These are phyloP conservation scores for Venustampulla echinocandica DNA, from an alignment of 495 filamentous ascomycete genomes.

Conservation along the genomic window DNA sequence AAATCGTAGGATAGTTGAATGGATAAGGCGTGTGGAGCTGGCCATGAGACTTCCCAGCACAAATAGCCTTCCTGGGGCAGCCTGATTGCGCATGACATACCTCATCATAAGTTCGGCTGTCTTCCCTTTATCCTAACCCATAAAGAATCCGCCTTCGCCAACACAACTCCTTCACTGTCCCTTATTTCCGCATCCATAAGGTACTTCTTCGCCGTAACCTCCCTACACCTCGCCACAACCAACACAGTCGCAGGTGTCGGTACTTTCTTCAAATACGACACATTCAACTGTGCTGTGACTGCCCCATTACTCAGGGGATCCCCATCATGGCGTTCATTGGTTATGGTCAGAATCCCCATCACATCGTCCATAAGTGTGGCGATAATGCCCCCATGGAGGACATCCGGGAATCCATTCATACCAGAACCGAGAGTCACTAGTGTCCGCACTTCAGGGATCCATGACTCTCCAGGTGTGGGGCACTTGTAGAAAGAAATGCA, in stretches of 20 bases:
- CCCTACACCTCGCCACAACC: slow-evolving; percentile 34
- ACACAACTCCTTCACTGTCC: slow-evolving; percentile 29
- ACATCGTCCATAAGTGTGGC: slow-evolving; percentile 51
- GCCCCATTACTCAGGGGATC: slow-evolving; percentile 10
- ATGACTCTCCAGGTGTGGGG: slow-evolving; percentile 16
- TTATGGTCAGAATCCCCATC: slow-evolving; percentile 40
- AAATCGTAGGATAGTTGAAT: too few relatives aligned
- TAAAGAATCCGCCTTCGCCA: slow-evolving; percentile 39
- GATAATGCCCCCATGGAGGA: slow-evolving; percentile 53
- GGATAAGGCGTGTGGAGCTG: too few relatives aligned
- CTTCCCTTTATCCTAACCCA: slow-evolving; percentile 27
- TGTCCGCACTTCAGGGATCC: slow-evolving; percentile 34
- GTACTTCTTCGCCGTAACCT: slow-evolving; percentile 38
- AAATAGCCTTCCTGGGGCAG: too few relatives aligned
- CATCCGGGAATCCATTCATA: slow-evolving; percentile 48
- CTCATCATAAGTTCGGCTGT: too few relatives aligned
- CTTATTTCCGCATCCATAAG: slow-evolving; percentile 34
- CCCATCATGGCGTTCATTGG: slow-evolving; percentile 30
- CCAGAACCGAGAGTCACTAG: slow-evolving; percentile 45
- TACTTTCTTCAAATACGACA: slow-evolving; percentile 45
- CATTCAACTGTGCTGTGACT: slow-evolving; percentile 53
- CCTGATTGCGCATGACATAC: too few relatives aligned
- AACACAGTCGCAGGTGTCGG: slow-evolving; percentile 43
- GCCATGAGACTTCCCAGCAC: too few relatives aligned
- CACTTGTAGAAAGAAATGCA: slow-evolving; percentile 39